Percentiles rank a stretch among this genome's conserved stretches.
phyloP scores from a whole-genome alignment of 805 yeast genomes.

The Kuraishia piskuri region DNA sequence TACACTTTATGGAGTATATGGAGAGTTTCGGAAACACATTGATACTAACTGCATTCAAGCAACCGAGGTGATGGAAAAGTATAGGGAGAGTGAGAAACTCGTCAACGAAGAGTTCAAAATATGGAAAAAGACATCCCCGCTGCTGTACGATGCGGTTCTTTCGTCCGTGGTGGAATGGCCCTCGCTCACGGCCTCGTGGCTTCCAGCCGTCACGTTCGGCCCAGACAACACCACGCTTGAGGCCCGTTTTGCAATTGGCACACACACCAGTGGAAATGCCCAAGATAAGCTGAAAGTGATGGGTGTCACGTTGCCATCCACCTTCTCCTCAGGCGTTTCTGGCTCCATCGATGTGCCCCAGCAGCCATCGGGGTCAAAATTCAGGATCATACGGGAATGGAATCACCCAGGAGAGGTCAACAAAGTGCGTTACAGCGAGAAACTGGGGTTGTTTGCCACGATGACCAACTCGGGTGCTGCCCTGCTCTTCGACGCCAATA shows the following conservation, averaged over 20 bases:
- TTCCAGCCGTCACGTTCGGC: conserved; percentile 32
- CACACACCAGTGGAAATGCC: conserved; percentile 29
- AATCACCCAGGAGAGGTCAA: conserved; percentile 62
- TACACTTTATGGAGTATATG: too few relatives aligned
- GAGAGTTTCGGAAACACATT: too few relatives aligned
- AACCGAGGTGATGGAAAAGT: background rate
- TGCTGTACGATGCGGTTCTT: conserved; percentile 65
- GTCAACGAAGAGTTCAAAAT: conserved; percentile 70
- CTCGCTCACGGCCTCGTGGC: conserved; percentile 60
- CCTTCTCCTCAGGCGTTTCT: conserved; percentile 21
- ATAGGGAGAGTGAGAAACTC: conserved; percentile 46
- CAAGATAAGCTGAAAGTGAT: conserved; percentile 38
- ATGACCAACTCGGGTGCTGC: conserved; percentile 46
- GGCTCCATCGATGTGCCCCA: conserved; percentile 17
- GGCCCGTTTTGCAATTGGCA: conserved; percentile 37
- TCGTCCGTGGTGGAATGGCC: conserved; percentile 67
- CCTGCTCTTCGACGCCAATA: conserved; percentile 28
- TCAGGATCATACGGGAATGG: conserved; percentile 40
- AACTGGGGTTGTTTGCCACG: conserved; percentile 40
- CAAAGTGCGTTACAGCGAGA: conserved; percentile 46
- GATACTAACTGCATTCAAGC: background rate
- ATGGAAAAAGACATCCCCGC: conserved; percentile 82
- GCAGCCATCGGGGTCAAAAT: conserved; percentile 26
- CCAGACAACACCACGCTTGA: conserved; percentile 12
- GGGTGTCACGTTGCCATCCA: conserved; percentile 38